A percentile compares a stretch with the other conserved stretches of the same genome.
Conservation (phyloP, 1,284 basidiomycete genomes). For the Pisolithus thermaeus region DNA sequence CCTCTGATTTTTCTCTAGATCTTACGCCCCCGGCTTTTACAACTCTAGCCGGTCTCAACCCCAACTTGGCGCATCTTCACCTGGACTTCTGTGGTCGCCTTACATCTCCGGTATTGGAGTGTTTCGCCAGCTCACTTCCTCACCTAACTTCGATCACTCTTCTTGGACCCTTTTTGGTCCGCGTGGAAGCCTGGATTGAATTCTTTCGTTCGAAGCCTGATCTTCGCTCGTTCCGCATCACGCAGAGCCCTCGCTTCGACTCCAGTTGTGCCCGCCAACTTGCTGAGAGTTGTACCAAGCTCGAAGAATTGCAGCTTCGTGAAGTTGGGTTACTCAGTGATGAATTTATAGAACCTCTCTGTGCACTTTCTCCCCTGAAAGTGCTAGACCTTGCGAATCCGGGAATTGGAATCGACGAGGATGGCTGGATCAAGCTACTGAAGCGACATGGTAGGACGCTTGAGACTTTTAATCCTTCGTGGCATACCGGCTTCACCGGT, state of each 20-base stretch:
- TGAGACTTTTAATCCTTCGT: constrained; percentile 58
- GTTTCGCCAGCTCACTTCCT: constrained; percentile 63
- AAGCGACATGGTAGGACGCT: constrained; percentile 35
- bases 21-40: constrained; percentile 62
- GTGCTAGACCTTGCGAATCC: constrained; percentile 62
- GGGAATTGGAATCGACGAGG: constrained; percentile 47
- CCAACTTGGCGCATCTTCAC: constrained; percentile 69
- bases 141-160: constrained; percentile 73
- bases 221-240: constrained; percentile 74
- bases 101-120: constrained; percentile 59
- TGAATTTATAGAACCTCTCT: constrained; percentile 53
- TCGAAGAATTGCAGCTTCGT: constrained; percentile 71
- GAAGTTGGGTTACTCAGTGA: constrained; percentile 76
- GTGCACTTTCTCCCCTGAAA: constrained; percentile 41
- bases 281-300: constrained; percentile 50
- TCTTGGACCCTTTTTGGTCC: constrained; percentile 86
- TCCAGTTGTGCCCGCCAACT: constrained; percentile 63
- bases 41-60: constrained; percentile 73
- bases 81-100: constrained; percentile 89
- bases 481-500: constrained; percentile 54
- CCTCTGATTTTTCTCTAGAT: constrained; percentile 37
- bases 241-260: constrained; percentile 87
- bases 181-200: constrained; percentile 65
- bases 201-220: constrained; percentile 65
- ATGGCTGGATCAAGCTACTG: constrained; percentile 55